Evolutionary conservation across 257 asterid genomes (phyloP).

Genomic region (Fraxinus excelsior): DNA sequence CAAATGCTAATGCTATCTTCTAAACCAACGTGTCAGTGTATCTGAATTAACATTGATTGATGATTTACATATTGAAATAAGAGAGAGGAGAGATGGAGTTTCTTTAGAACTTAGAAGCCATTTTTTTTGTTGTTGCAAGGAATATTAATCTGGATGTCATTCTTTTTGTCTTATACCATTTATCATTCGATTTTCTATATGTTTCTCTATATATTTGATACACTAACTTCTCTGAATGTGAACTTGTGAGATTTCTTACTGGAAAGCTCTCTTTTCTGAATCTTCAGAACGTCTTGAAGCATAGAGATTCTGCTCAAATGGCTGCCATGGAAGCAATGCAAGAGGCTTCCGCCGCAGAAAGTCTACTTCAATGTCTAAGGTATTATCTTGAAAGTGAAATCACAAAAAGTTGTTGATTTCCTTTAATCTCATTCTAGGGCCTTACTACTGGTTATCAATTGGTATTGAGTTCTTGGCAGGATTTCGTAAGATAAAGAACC

Average conservation of each 20-base stretch:
- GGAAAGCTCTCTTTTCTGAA: constrained; percentile 28
- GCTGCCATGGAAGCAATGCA: constrained; percentile 97
- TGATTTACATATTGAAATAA: background rate
- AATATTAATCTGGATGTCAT: constrained; percentile 2
- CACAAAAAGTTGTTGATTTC: background rate
- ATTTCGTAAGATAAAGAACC: background rate
- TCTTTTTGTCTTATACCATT: background rate
- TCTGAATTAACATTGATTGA: background rate
- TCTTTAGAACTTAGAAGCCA: constrained; percentile 3
- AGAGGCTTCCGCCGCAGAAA: constrained; percentile 88
- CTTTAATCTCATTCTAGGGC: background rate
- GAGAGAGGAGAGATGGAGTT: background rate
- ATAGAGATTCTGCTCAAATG: constrained; percentile 85
- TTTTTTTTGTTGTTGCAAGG: background rate
- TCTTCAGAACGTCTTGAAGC: constrained; percentile 76
- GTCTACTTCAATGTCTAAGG: constrained; percentile 90
- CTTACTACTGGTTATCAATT: background rate
- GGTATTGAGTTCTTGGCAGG: background rate
- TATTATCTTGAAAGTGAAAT: constrained; percentile 30
- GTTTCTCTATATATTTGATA: constrained; percentile 12
- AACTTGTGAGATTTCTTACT: constrained; percentile 18
- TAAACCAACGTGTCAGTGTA: background rate
- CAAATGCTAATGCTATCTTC: background rate
- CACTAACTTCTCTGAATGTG: constrained; percentile 9
- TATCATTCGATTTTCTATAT: background rate